Evolutionary conservation across 345 rosid species (phyloP).

Genomic region (Psidium friedrichsthalianum): DNA sequence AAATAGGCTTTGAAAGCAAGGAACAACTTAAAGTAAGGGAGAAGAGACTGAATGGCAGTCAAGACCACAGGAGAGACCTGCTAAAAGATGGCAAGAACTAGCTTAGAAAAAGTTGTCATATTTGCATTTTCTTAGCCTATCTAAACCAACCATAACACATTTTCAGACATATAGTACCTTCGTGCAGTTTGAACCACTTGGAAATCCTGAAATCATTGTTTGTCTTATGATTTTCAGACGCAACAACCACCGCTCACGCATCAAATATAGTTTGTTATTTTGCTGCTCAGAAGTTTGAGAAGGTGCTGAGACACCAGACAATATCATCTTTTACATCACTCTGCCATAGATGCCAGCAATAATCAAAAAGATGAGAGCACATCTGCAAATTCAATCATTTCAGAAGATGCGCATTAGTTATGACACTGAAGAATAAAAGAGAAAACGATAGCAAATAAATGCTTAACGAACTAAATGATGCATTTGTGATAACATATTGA

Average conservation of each 20-base stretch:
- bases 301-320: constrained; percentile 57
- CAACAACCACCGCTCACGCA: constrained; percentile 87
- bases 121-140: not conserved
- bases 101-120: not conserved
- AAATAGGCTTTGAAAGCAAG: not conserved
- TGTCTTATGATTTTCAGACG: constrained; percentile 83
- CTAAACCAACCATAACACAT: not conserved
- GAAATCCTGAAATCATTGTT: constrained; percentile 75
- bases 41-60: constrained; percentile 68
- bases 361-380: constrained; percentile 71
- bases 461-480: not conserved
- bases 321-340: constrained; percentile 75
- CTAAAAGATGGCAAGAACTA: constrained; percentile 28
- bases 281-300: constrained; percentile 46
- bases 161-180: constrained; percentile 34
- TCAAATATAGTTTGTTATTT: constrained; percentile 63
- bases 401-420: not conserved
- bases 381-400: constrained; percentile 46
- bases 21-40: constrained; percentile 71
- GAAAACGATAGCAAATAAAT: not conserved
- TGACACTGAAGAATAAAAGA: not conserved
- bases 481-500: not conserved
- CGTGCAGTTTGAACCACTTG: constrained; percentile 64
- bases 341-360: constrained; percentile 94
- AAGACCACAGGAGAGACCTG: constrained; percentile 75